These are phyloP conservation scores for Yamadazyma ubonensis DNA, from an alignment of 805 yeast species.

Conservation along the genomic window DNA sequence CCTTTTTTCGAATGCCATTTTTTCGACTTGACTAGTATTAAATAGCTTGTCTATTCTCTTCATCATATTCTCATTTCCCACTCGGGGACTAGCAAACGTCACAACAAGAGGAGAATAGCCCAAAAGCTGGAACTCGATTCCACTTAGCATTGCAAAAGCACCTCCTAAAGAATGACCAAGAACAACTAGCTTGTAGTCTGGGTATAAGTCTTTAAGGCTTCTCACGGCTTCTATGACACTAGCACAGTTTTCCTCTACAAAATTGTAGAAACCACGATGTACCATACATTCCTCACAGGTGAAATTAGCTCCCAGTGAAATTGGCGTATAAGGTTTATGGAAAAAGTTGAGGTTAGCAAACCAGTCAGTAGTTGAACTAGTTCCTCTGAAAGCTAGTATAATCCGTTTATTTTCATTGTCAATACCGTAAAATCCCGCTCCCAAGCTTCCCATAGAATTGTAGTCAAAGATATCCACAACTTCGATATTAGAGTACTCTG, in stretches of 20 bases:
- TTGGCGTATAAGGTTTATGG: slow-evolving; percentile 49
- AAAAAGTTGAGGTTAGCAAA: slow-evolving; percentile 51
- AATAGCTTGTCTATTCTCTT: slow-evolving; percentile 53
- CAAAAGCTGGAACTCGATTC: slow-evolving; percentile 55
- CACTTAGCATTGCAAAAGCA: slow-evolving; percentile 63
- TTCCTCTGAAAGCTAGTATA: slow-evolving; percentile 60
- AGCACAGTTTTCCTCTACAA: slow-evolving; percentile 42
- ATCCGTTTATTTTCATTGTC: slow-evolving; percentile 47
- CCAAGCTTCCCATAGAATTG: slow-evolving; percentile 43
- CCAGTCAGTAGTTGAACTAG: slow-evolving; percentile 62
- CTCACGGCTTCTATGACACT: slow-evolving; percentile 37
- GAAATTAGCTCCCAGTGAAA: slow-evolving; percentile 19
- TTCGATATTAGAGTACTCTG: slow-evolving; percentile 25
- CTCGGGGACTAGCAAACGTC: slow-evolving; percentile 64
- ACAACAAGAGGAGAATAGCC: slow-evolving; percentile 57
- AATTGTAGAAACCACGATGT: slow-evolving; percentile 63
- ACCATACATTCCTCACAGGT: slow-evolving; percentile 54
- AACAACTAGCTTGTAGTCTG: slow-evolving; percentile 51
- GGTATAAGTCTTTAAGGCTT: slow-evolving; percentile 32
- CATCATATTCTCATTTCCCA: slow-evolving; percentile 55
- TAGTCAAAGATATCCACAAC: slow-evolving; percentile 42
- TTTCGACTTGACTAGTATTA: slow-evolving; percentile 30
- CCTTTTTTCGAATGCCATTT: slow-evolving; percentile 20
- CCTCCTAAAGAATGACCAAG: slow-evolving; percentile 82
- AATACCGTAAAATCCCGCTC: slow-evolving; percentile 55